phyloP scores from a whole-genome alignment of 2,329 filamentous ascomycete species.

The Fusarium sp. region DNA sequence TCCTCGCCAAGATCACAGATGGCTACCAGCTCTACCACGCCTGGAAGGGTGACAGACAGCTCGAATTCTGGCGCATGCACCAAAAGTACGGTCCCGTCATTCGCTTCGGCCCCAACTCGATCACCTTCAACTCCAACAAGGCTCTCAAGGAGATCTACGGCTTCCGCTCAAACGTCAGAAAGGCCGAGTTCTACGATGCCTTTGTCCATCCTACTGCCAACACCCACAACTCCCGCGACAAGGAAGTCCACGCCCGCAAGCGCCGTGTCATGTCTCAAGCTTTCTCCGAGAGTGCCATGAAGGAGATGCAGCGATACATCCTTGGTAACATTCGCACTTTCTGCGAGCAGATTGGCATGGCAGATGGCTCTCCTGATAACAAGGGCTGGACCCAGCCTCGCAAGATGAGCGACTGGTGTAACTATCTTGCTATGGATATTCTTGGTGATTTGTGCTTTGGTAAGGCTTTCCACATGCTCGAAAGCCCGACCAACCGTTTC shows the following conservation, averaged over 20 bases:
- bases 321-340: slow-evolving; percentile 74
- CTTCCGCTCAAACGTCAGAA: slow-evolving; percentile 71
- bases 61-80: slow-evolving; percentile 78
- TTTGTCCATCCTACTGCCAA: slow-evolving; percentile 78
- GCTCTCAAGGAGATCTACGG: slow-evolving; percentile 76
- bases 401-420: slow-evolving; percentile 73
- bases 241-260: slow-evolving; percentile 75
- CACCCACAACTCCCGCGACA: slow-evolving; percentile 78
- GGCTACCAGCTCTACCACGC: slow-evolving; percentile 77
- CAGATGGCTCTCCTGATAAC: slow-evolving; percentile 57
- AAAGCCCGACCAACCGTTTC: slow-evolving; percentile 69
- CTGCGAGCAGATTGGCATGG: slow-evolving; percentile 65
- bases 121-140: slow-evolving; percentile 79
- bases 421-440: slow-evolving; percentile 72
- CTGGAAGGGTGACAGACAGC: slow-evolving; percentile 78
- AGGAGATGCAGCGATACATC: slow-evolving; percentile 75
- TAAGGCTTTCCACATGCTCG: slow-evolving; percentile 71
- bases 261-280: slow-evolving; percentile 77
- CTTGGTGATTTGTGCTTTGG: slow-evolving; percentile 70
- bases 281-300: slow-evolving; percentile 74
- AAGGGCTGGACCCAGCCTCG: slow-evolving; percentile 68
- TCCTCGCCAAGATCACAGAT: slow-evolving; percentile 72
- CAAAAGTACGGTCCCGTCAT: slow-evolving; percentile 78
- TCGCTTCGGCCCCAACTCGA: slow-evolving; percentile 80
- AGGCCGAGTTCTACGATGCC: slow-evolving; percentile 78